Evolutionary conservation across 2,329 filamentous ascomycete species (phyloP), one percentile per base, ranked within the genome.

Genomic region (Pyrenochaeta sp.): DNA sequence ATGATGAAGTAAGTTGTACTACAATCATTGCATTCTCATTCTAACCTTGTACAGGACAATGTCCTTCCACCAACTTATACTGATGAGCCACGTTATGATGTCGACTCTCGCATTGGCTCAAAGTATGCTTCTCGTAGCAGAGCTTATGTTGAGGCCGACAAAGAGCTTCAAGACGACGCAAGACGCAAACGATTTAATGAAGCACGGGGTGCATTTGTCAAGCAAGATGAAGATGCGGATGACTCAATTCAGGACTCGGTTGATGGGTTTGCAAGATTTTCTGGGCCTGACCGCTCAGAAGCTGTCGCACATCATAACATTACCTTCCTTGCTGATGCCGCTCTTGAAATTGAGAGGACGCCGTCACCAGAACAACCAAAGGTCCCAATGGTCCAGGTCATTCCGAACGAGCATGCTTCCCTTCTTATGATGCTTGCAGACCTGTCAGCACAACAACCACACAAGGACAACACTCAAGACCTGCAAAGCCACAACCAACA

Each of bases 391-490:
- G 27, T 32, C 11, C 57, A 54, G 18, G 49, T 72, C 18, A 70
- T 79, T 51, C 70, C 73, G 1, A 80, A 80, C 54, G 76, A 77
- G 21, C 67, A 78, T 45, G 78, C 78, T 4, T 56, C 69, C 23
- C 74, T 76, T 20, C 64, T 81, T 29, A 72, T 73, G 58, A 50
- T 75, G 44, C 68, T 78, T 47, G 75, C 74, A 21, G 67, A 73
- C 11, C 49, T 74, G 11, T 75, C 74, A 12, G 59, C 64, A 30
- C 63, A 70, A 20, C 58, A 60, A n/a, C 54, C 67, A n/a, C 55
- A 51, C 20, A 58, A 23, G 7, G 42, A 35, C 7, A 23, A 15
- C 15, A 49, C 36, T 3, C 56, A 46, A 20, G 33, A 46, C 14
- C 33, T 36, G 35, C 42, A 48, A 31, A 41, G 49, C 12, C 47